Evolutionary conservation across 1,284 basidiomycete species (phyloP).

Genomic region (Rhodotorula sp.): DNA sequence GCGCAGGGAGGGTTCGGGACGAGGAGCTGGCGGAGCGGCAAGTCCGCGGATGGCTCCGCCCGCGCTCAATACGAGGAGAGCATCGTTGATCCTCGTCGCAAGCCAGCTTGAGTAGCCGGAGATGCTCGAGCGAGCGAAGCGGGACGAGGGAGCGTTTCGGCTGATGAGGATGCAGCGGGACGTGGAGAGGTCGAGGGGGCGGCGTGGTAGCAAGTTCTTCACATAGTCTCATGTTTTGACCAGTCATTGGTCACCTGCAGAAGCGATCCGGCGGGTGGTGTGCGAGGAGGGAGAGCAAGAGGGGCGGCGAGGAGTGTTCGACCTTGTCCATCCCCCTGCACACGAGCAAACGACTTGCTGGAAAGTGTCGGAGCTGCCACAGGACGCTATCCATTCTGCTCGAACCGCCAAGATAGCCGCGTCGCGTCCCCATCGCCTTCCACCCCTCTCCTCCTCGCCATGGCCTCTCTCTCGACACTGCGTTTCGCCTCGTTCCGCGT

Average conservation of each 20-base stretch:
- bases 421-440: background rate
- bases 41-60: background rate
- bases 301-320: background rate
- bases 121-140: background rate
- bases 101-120: too few relatives aligned
- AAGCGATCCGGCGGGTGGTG: background rate
- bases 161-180: background rate
- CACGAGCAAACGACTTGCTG: background rate
- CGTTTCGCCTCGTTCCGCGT: conserved; percentile 43
- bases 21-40: background rate
- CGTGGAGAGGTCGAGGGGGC: background rate
- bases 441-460: background rate
- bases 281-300: background rate
- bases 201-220: background rate
- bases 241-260: background rate
- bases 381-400: background rate
- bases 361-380: background rate
- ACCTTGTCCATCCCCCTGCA: background rate
- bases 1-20: background rate
- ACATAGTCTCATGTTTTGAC: background rate
- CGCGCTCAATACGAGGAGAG: too few relatives aligned
- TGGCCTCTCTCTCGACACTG: conserved; percentile 12
- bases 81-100: too few relatives aligned
- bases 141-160: too few relatives aligned
- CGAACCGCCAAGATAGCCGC: background rate